Conservation (phyloP, 495 filamentous ascomycete species). For the Endocarpon pusillum region DNA sequence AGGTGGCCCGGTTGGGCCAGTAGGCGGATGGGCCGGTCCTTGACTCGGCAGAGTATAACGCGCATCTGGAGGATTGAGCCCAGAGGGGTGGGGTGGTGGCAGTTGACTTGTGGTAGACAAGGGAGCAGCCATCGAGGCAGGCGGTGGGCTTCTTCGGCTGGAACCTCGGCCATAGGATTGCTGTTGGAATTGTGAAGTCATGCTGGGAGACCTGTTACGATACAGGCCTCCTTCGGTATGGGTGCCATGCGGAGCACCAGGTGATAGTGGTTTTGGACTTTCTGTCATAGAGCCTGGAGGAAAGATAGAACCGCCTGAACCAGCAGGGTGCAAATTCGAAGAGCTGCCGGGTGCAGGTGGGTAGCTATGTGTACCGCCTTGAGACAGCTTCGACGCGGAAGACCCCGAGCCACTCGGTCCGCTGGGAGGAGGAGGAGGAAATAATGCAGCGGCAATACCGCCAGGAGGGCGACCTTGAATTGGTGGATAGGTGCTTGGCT, state of each 20-base stretch:
- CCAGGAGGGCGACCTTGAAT: constrained; percentile 25
- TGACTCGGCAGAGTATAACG: constrained; percentile 15
- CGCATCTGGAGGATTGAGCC: constrained; percentile 15
- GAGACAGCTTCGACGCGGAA: constrained; percentile 37
- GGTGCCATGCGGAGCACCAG: constrained; percentile 42
- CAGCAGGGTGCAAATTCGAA: constrained; percentile 15
- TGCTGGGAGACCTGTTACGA: constrained; percentile 51
- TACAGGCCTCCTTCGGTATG: constrained; percentile 30
- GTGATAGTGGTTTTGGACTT: constrained; percentile 74
- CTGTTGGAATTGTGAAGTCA: constrained; percentile 51
- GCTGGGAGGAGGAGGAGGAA: constrained; percentile 37
- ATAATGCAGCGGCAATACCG: constrained; percentile 34
- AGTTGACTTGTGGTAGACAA: constrained; percentile 17
- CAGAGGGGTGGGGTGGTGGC: constrained; percentile 24
- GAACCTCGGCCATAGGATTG: constrained; percentile 41
- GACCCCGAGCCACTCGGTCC: constrained; percentile 30
- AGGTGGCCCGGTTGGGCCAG: constrained; percentile 9
- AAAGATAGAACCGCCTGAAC: constrained; percentile 38
- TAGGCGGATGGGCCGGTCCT: constrained; percentile 7
- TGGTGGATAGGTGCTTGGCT: constrained; percentile 65
- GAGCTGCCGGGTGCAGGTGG: constrained; percentile 25
- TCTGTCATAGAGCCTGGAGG: constrained; percentile 62
- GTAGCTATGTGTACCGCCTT: constrained; percentile 29
- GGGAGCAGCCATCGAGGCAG: constrained; percentile 16
- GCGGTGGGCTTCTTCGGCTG: constrained; percentile 18